Percentiles rank a stretch among this genome's conserved stretches.
Conservation (phyloP, 2,329 filamentous ascomycete genomes). For the Aspergillus melleus region DNA sequence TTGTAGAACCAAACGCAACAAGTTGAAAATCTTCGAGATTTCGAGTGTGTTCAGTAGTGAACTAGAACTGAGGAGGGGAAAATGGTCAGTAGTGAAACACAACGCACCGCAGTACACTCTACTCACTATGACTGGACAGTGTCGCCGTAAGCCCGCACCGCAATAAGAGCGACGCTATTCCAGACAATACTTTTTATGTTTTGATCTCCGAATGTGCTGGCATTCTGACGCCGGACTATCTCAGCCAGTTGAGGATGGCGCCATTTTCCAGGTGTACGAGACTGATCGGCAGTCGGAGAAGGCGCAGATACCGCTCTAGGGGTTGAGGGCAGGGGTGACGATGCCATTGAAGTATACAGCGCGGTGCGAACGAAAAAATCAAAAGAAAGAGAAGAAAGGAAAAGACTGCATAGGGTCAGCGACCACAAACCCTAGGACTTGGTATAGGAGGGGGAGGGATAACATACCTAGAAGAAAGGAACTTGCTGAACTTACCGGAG, state of each 20-base stretch:
- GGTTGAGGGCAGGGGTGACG: conserved; percentile 42
- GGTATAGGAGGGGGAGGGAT: background rate
- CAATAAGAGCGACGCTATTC: conserved; percentile 61
- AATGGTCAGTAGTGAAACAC: conserved; percentile 15
- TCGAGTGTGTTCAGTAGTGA: conserved; percentile 33
- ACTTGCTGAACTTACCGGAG: conserved; percentile 20
- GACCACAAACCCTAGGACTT: background rate
- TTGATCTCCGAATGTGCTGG: conserved; percentile 73
- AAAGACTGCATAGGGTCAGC: conserved; percentile 3
- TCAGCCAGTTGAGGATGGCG: conserved; percentile 85
- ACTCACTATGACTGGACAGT: conserved; percentile 41
- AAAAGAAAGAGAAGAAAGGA: conserved; percentile 3
- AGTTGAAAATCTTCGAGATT: conserved; percentile 44
- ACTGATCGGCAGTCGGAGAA: conserved; percentile 29
- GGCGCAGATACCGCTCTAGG: conserved; percentile 33
- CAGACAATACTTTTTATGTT: conserved; percentile 70
- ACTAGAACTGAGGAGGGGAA: conserved; percentile 30
- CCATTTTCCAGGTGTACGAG: conserved; percentile 71
- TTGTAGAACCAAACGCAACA: conserved; percentile 57
- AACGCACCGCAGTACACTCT: conserved; percentile 3
- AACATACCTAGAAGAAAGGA: conserved; percentile 4
- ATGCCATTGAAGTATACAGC: conserved; percentile 32
- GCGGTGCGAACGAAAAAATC: conserved; percentile 5
- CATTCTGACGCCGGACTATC: conserved; percentile 77
- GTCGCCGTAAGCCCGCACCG: conserved; percentile 48